Conservation (phyloP, 495 filamentous ascomycete genomes). For the Daldinia concentrica region DNA sequence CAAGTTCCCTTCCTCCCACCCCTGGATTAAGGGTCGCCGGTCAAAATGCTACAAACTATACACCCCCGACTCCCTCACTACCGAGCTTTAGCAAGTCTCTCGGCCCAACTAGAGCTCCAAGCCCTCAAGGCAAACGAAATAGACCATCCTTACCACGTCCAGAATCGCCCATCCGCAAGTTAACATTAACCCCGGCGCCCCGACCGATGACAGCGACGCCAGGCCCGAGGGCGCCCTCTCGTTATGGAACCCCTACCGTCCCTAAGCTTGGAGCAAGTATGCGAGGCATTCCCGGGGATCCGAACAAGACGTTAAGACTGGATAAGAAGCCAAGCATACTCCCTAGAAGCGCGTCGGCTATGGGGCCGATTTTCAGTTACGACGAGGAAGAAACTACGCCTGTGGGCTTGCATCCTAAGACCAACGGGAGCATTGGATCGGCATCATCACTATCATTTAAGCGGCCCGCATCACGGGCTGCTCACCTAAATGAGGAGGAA, state of each 20-base stretch:
- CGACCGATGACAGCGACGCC: constrained; percentile 65
- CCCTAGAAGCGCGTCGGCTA: constrained; percentile 63
- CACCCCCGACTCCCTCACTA: constrained; percentile 70
- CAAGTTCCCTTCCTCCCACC: constrained; percentile 68
- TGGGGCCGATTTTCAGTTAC: constrained; percentile 55
- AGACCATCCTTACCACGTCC: constrained; percentile 85
- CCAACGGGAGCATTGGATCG: constrained; percentile 59
- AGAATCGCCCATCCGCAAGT: constrained; percentile 78
- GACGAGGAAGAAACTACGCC: constrained; percentile 69
- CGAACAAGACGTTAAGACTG: constrained; percentile 60
- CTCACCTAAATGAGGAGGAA: constrained; percentile 66
- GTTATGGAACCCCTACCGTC: constrained; percentile 73
- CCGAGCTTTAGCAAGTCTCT: constrained; percentile 86
- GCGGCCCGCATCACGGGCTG: constrained; percentile 60
- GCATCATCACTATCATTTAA: constrained; percentile 59
- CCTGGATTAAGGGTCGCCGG: constrained; percentile 66
- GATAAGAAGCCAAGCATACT: constrained; percentile 61
- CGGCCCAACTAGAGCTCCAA: constrained; percentile 77
- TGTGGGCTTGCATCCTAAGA: constrained; percentile 61
- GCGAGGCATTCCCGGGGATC: constrained; percentile 65
- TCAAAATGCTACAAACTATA: constrained; percentile 63
- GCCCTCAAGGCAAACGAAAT: constrained; percentile 73
- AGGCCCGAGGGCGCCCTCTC: constrained; percentile 52
- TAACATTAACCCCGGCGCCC: constrained; percentile 65
- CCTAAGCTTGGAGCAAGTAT: constrained; percentile 73